Evolutionary conservation across 257 asterid genomes (phyloP), one percentile per base, ranked within the genome.

Genomic region (Penstemon davidsonii): DNA sequence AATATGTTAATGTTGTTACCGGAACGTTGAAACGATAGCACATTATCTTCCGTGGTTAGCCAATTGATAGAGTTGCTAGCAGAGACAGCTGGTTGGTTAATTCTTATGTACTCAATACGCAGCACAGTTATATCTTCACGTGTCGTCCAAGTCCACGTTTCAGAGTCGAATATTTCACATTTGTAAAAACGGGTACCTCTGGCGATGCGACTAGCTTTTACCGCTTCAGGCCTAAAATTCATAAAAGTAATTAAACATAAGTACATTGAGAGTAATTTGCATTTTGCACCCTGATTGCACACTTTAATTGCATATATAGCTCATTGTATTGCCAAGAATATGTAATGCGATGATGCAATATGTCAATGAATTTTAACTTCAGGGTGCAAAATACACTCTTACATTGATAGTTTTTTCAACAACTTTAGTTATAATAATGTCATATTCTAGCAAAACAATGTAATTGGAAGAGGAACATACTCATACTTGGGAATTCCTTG

Each of bases 141-240:
- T 7, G 4, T n/a, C n/a, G 4, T 64, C 82, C 86, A 81, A 4
- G 4, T 15, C 82, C 76, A 68, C 0, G 4, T 4, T 46, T 41
- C 0, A 0, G 86, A 81, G 46, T 81, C 74, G 12, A 73, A 78
- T 15, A 75, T 49, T n/a, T 81, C 80, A 19, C 71, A 15, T 4
- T 7, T 12, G 36, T n/a, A 36, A 2, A 7, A 2, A 6, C 9
- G 7, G 42, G 3, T 3, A 42, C 36, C 25, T 40, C 38, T 33
- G 0, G 33, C 3, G 33, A 25, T 25, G 2, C 33, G 33, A 25
- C 33, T 25, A 25, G 33, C 33, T 25, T 25, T 25, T 25, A 25
- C 33, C 33, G 33, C 33, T 25, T 25, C 33, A n/a, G 5, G 10
- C 57, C 68, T 41, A 4, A 15, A 39, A 8, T 10, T 18, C 6